Evolutionary conservation across 352 stramenopile genomes (phyloP), one percentile per base, ranked within the genome.

Genomic region (Thraustochytrium sp.): DNA sequence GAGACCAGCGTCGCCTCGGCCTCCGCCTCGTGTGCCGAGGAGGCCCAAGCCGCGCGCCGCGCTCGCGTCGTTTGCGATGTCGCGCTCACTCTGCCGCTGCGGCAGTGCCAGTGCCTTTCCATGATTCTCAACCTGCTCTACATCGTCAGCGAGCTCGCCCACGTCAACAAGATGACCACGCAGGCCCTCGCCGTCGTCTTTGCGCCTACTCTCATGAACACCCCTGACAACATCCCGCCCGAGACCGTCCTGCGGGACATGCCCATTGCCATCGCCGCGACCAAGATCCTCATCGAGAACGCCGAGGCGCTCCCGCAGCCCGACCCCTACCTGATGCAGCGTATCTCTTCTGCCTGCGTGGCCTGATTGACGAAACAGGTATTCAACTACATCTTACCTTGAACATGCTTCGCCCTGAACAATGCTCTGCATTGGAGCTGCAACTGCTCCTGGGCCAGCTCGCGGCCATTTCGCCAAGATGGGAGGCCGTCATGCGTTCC

Each of bases 271-370:
- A 77, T 77, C 49, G 65, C 65, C 8, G 65, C 65, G 18, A 77
- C 65, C 23, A 77, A 77, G 65, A 72, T 77, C 26, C 65, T 77
- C 34, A 77, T 77, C 26, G 65, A 77, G 37, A 77, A 77, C 26
- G 65, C 65, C 34, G 65, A 55, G 23, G 65, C 65, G 9, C 31
- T 77, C 18, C 65, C 65, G 23, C 65, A 77, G 11, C 65, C 65
- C 8, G 65, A 77, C 23, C 65, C 65, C 8, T 62, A 40, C 23
- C 16, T 77, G 13, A 62, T 77, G 42, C 21, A 77, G 8, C 29
- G 65, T 18, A 77, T 77, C 40, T 77, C 65, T 5, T 77, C 65
- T 31, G 42, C 65, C 0, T 38, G 21, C 13, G 42, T 77, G 9
- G 59, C 59, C 36, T 72, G 26, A 44, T 9, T 49, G 18, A 21